Base-by-base conservation (phyloP, 805 yeast genomes). In the Lachancea fermentati region DNA sequence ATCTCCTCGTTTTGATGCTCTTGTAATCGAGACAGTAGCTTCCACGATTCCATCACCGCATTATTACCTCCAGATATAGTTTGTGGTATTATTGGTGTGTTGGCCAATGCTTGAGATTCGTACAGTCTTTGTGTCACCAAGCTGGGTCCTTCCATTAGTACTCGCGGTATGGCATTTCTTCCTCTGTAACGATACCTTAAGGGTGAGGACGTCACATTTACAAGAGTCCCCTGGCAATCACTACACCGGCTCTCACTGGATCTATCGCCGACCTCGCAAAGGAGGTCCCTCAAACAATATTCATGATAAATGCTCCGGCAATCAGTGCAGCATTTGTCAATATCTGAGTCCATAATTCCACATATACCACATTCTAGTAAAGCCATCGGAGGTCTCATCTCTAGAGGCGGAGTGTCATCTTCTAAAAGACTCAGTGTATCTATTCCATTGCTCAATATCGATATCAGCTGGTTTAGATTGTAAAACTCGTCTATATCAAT, bases 231-330 rank as follows among this genome's bases (percentile, higher is more conserved):
- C 14, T 38, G 37, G 29, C 42, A 38, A 28, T 38, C 33, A 26
- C 37, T 42, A 30, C 61, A 56, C 15, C 46, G 44, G 17, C 44
- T 37, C 52, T 52, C 43, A 24, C 52, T 39, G 19, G 42, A 36
- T 24, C 47, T 32, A 32, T 49, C 48, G 17, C 57, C 52, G 19
- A 56, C 47, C 32, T 57, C 60, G 28, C 39, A 39, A 0, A 55
- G 45, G 25, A 51, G 44, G 2, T 42, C 24, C 15, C 52, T 45
- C 4, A 57, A 32, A 32, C 62, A 57, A n/a, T 45, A 32, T 19
- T 49, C 53, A 34, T 57, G 62, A 22, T 48, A 57, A 12, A 44
- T 32, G 3, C 39, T 18, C 19, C 45, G 33, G 39, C 58, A 52
- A n/a, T 24, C 9, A 17, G 38, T 38, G 34, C 60, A 55, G 13